These are phyloP conservation scores for Solanum arcanum DNA, from an alignment of 257 asterid species.

Conservation along the genomic window DNA sequence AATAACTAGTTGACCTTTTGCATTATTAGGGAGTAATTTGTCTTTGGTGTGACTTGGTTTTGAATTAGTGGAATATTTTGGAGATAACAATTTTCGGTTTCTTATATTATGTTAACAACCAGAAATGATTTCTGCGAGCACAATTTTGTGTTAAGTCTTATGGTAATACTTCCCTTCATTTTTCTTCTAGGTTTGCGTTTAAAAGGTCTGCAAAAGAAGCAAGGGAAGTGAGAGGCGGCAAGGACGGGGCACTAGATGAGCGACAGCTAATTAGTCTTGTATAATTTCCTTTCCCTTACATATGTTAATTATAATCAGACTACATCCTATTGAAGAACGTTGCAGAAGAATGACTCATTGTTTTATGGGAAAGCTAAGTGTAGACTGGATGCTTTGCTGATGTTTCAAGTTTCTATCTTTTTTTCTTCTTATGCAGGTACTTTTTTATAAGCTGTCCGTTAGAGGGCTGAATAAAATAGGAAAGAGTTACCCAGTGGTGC, in stretches of 20 bases:
- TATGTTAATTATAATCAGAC: background rate
- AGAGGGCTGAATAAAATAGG: background rate
- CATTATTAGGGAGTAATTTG: background rate
- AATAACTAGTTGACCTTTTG: background rate
- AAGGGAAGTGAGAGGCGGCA: background rate
- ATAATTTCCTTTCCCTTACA: background rate
- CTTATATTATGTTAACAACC: background rate
- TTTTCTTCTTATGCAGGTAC: slow-evolving; percentile 33
- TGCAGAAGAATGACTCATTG: background rate
- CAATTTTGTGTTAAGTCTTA: background rate
- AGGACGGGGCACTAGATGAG: background rate
- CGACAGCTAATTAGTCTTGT: background rate
- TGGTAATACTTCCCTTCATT: background rate
- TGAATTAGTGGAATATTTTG: background rate
- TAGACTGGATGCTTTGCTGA: background rate
- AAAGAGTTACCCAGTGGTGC: background rate
- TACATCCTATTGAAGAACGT: background rate
- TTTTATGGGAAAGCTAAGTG: background rate
- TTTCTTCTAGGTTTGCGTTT: background rate
- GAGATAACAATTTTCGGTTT: background rate
- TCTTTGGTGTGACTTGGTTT: background rate
- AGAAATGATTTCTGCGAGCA: background rate
- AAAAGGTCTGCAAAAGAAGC: background rate
- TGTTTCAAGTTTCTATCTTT: slow-evolving; percentile 14
- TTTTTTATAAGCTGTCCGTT: background rate